Percentiles rank a stretch among this genome's conserved stretches.
Conservation (phyloP, 2,329 filamentous ascomycete species). For the Cadophora gregata region DNA sequence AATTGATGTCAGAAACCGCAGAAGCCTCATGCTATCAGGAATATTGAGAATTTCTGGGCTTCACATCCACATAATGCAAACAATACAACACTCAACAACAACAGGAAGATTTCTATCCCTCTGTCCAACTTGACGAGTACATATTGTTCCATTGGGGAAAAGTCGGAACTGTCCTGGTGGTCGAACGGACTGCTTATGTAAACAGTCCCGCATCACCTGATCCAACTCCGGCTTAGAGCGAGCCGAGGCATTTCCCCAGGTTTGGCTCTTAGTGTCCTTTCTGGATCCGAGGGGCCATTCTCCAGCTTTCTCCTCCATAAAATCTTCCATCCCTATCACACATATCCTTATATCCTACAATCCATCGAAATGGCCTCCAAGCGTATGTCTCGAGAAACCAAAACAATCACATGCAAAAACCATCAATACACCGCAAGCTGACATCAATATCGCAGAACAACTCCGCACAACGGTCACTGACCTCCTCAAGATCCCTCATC, state of each 20-base stretch:
- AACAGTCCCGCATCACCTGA: conserved; percentile 12
- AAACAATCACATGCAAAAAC: conserved; percentile 37
- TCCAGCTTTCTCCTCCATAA: conserved; percentile 22
- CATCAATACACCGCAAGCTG: conserved; percentile 32
- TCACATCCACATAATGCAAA: background rate
- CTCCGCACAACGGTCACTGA: conserved; percentile 93
- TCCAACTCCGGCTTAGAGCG: background rate
- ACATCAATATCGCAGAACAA: conserved; percentile 63
- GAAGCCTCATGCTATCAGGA: background rate
- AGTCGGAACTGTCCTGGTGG: too few species aligned
- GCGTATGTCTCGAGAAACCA: conserved; percentile 60
- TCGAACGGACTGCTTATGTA: background rate
- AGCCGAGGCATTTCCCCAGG: conserved; percentile 44
- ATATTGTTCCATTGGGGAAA: background rate
- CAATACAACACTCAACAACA: background rate
- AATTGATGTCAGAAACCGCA: background rate
- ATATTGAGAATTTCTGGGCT: background rate
- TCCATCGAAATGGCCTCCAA: conserved; percentile 72
- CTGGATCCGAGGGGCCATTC: conserved; percentile 16
- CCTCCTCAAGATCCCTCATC: conserved; percentile 97
- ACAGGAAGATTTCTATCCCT: background rate
- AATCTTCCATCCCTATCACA: conserved; percentile 3
- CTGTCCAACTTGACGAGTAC: background rate
- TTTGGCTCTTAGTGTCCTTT: conserved; percentile 11
- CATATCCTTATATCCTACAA: conserved; percentile 27